These are phyloP conservation scores for Cadophora sp. DNA, from an alignment of 2,329 filamentous ascomycete species.

Conservation along the genomic window DNA sequence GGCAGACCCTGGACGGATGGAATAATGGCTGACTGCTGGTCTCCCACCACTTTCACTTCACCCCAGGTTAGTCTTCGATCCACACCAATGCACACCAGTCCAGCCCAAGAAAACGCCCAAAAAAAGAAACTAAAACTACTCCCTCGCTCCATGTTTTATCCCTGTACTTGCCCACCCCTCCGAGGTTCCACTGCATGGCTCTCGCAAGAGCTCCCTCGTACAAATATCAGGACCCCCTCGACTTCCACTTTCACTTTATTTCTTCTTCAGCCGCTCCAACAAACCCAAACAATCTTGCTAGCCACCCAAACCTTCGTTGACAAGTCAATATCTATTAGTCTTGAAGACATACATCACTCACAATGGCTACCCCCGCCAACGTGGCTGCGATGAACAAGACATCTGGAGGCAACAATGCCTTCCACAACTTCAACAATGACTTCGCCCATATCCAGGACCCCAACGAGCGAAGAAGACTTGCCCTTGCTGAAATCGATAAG, in stretches of 20 bases:
- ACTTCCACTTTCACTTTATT: not conserved
- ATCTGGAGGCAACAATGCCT: constrained; percentile 70
- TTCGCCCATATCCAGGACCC: constrained; percentile 63
- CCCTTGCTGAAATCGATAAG: constrained; percentile 82
- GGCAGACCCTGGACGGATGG: constrained; percentile 2
- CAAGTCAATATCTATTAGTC: not conserved
- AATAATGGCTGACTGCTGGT: not conserved
- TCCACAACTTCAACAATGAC: constrained; percentile 81
- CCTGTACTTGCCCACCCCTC: not conserved
- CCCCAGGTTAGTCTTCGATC: too few relatives aligned
- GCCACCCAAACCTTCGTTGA: not conserved
- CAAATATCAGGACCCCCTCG: constrained; percentile 4
- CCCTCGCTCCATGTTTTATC: not conserved
- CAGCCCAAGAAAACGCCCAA: not conserved
- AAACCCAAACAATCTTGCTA: not conserved
- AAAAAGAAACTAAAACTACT: not conserved
- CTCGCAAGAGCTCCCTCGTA: not conserved
- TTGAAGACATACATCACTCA: not conserved
- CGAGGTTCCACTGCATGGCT: constrained; percentile 9
- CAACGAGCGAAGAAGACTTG: constrained; percentile 79
- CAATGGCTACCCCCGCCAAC: constrained; percentile 25
- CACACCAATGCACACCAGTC: too few relatives aligned
- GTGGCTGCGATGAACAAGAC: constrained; percentile 48
- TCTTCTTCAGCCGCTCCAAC: not conserved
- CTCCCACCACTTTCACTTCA: not conserved